A percentile compares a stretch with the other conserved stretches of the same genome.
These are phyloP conservation scores for Hondaea fermentalgiana DNA, from an alignment of 108 stramenopile genomes.

Conservation along the genomic window DNA sequence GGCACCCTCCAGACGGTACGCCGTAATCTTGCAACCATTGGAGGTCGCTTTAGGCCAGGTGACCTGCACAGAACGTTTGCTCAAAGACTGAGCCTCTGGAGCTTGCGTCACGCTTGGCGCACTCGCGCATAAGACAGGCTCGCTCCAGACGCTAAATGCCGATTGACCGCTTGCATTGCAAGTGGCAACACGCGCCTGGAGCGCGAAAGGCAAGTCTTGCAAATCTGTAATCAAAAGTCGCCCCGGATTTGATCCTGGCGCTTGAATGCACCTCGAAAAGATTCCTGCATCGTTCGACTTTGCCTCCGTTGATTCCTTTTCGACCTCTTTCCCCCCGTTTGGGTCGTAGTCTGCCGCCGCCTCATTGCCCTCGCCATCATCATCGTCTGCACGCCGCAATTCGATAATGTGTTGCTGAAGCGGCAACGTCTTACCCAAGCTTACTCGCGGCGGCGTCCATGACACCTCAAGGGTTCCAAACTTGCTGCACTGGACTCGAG, in stretches of 20 bases:
- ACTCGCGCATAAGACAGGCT: background rate
- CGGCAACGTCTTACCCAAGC: background rate
- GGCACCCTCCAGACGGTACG: background rate
- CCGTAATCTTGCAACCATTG: background rate
- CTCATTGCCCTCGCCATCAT: too few relatives aligned
- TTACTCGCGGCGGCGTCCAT: background rate
- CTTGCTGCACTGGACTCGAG: background rate
- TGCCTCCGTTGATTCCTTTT: too few relatives aligned
- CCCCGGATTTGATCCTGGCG: background rate
- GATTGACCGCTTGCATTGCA: background rate
- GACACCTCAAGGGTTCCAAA: background rate
- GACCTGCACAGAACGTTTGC: background rate
- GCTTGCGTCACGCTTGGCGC: background rate
- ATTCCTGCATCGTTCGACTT: too few relatives aligned
- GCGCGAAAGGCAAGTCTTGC: background rate
- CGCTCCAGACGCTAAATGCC: background rate
- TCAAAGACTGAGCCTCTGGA: background rate
- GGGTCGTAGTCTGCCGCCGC: too few relatives aligned
- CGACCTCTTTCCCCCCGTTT: too few relatives aligned
- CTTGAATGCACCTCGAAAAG: background rate
- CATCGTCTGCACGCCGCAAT: background rate
- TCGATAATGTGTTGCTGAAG: background rate
- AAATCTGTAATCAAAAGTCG: background rate
- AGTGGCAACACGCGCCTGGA: background rate
- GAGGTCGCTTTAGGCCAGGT: background rate